These are phyloP conservation scores for Rugonectria rugulosa DNA, from an alignment of 2,329 filamentous ascomycete genomes.

Conservation along the genomic window DNA sequence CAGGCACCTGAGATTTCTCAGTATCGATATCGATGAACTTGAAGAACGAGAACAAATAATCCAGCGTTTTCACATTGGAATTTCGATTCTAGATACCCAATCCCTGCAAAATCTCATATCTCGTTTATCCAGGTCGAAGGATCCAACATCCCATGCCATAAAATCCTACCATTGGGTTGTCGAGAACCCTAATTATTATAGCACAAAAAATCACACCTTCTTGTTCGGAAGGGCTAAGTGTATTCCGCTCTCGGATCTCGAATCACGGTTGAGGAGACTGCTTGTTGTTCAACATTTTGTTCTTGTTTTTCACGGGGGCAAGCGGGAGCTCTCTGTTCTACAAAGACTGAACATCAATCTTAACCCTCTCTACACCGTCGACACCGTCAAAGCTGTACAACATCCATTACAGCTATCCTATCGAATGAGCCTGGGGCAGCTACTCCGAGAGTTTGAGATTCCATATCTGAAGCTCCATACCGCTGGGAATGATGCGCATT, in stretches of 20 bases:
- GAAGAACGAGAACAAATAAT: constrained; percentile 12
- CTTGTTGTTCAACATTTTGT: constrained; percentile 4
- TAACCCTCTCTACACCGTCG: constrained; percentile 30
- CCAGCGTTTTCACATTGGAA: constrained; percentile 17
- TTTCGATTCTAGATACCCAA: constrained; percentile 19
- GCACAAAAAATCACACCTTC: constrained; percentile 5
- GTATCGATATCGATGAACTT: constrained; percentile 24
- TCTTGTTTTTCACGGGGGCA: constrained; percentile 17
- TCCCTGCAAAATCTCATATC: constrained; percentile 1
- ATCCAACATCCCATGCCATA: background rate
- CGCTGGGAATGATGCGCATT: constrained; percentile 38
- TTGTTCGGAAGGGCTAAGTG: constrained; percentile 15
- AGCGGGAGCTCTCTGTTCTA: constrained; percentile 19
- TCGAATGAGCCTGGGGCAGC: constrained; percentile 24
- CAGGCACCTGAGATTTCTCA: constrained; percentile 21
- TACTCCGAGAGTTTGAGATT: constrained; percentile 30
- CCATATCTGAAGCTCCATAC: constrained; percentile 30
- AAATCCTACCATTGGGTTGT: constrained; percentile 18
- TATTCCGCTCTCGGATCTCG: background rate
- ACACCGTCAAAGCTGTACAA: constrained; percentile 37
- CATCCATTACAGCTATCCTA: constrained; percentile 34
- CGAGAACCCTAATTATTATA: background rate
- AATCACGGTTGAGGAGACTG: background rate
- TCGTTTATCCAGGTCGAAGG: background rate
- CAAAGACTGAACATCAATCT: constrained; percentile 24